Percentiles rank a stretch among this genome's conserved stretches.
Conservation (phyloP, 2,329 filamentous ascomycete genomes). For the Dothistroma pini region DNA sequence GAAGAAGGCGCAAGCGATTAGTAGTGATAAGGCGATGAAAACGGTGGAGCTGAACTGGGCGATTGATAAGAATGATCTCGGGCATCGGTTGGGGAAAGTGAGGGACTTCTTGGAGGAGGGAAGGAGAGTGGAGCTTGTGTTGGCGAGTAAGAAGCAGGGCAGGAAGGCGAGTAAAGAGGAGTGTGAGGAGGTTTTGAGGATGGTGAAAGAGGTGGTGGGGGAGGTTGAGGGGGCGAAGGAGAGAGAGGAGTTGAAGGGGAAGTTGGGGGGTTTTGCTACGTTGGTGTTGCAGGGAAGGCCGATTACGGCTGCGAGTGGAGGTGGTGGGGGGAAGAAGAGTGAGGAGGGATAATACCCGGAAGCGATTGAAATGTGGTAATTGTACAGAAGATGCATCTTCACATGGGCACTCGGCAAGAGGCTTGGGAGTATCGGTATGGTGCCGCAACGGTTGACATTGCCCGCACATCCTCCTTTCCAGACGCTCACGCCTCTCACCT, state of each 20-base stretch:
- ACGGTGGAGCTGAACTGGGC: constrained; percentile 89
- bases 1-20: constrained; percentile 43
- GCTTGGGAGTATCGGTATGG: not conserved
- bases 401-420: not conserved
- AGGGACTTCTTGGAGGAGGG: constrained; percentile 69
- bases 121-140: constrained; percentile 66
- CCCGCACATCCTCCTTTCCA: too few relatives aligned
- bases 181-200: constrained; percentile 55
- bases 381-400: not conserved
- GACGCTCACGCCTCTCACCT: too few relatives aligned
- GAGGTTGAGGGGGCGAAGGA: constrained; percentile 46
- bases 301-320: not conserved
- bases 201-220: constrained; percentile 45
- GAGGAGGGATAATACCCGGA: not conserved
- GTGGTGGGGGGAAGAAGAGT: not conserved
- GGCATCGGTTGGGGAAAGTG: constrained; percentile 66
- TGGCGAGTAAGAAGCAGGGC: constrained; percentile 65
- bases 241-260: constrained; percentile 46
- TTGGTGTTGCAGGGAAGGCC: constrained; percentile 27
- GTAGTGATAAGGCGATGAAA: constrained; percentile 52
- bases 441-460: not conserved
- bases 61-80: constrained; percentile 71
- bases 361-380: not conserved
- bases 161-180: constrained; percentile 59
- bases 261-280: constrained; percentile 43